Conservation (phyloP, 306 rosid species). For the Betula pendula region DNA sequence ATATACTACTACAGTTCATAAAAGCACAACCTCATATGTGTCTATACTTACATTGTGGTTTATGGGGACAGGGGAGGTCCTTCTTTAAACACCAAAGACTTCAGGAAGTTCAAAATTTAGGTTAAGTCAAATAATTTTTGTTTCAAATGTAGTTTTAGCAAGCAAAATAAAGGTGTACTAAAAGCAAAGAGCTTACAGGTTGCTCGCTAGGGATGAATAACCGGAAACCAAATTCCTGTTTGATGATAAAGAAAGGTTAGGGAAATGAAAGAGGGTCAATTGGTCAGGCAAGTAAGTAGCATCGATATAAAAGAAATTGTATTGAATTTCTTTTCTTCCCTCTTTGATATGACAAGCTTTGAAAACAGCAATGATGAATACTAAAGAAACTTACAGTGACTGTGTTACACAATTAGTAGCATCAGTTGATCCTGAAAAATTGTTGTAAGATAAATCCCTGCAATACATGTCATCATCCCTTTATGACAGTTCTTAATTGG, state of each 20-base stretch:
- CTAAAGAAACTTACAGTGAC: constrained; percentile 54
- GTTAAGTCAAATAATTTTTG: constrained; percentile 19
- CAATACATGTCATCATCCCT: constrained; percentile 26
- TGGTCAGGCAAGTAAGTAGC: neutral
- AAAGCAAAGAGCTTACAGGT: constrained; percentile 42
- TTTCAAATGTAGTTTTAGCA: constrained; percentile 8
- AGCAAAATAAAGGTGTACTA: neutral
- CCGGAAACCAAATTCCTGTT: constrained; percentile 77
- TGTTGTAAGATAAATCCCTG: constrained; percentile 89
- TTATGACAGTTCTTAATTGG: constrained; percentile 5
- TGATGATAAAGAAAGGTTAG: constrained; percentile 4
- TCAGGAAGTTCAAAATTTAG: constrained; percentile 35
- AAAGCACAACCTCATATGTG: constrained; percentile 16
- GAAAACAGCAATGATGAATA: neutral
- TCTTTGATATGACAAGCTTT: neutral
- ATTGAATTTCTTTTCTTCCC: neutral
- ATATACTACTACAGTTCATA: constrained; percentile 6
- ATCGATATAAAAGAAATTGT: neutral
- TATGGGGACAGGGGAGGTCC: constrained; percentile 59
- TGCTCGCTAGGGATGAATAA: constrained; percentile 35
- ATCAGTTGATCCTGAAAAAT: constrained; percentile 44
- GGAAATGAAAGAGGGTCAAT: neutral
- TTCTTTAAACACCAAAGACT: constrained; percentile 53
- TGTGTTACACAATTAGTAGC: constrained; percentile 22
- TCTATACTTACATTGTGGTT: constrained; percentile 51